A percentile compares a stretch with the other conserved stretches of the same genome.
These are phyloP conservation scores for Ascodesmis nigricans DNA, from an alignment of 495 filamentous ascomycete species.

Conservation along the genomic window DNA sequence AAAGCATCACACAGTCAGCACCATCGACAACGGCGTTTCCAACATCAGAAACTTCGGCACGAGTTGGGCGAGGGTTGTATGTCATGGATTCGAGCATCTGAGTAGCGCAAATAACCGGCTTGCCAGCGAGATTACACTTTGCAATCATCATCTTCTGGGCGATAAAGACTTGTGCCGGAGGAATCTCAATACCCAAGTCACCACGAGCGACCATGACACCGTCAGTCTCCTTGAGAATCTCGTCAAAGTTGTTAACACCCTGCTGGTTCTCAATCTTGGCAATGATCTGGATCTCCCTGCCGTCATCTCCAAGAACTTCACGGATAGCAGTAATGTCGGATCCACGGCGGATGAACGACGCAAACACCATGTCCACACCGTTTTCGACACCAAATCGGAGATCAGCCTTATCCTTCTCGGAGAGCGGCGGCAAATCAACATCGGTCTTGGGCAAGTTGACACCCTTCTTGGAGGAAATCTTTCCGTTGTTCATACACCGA, in stretches of 20 bases:
- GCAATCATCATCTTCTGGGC: conserved; percentile 99
- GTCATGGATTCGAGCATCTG: conserved; percentile 98
- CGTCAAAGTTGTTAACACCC: conserved; percentile 95
- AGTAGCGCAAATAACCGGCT: conserved; percentile 78
- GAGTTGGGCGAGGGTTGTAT: conserved; percentile 92
- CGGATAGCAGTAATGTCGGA: conserved; percentile 84
- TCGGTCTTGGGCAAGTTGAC: conserved; percentile 97
- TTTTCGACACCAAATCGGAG: conserved; percentile 92
- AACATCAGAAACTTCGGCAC: conserved; percentile 94
- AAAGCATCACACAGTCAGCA: conserved; percentile 98
- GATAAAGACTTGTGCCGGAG: conserved; percentile 91
- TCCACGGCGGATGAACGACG: conserved; percentile 87
- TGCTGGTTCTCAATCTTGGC: conserved; percentile 99
- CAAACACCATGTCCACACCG: conserved; percentile 96
- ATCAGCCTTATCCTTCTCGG: conserved; percentile 94
- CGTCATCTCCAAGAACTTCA: conserved; percentile 73
- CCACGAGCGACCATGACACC: conserved; percentile 99
- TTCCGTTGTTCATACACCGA: conserved; percentile 83
- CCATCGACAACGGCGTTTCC: conserved; percentile 95
- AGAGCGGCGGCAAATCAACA: conserved; percentile 89
- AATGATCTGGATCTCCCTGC: conserved; percentile 94
- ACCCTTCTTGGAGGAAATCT: conserved; percentile 94
- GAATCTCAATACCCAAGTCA: conserved; percentile 95
- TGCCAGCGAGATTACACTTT: conserved; percentile 98
- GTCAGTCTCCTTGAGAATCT: conserved; percentile 88